These are phyloP conservation scores for Beauveria sp. DNA, from an alignment of 2,329 filamentous ascomycete genomes.

Conservation along the genomic window DNA sequence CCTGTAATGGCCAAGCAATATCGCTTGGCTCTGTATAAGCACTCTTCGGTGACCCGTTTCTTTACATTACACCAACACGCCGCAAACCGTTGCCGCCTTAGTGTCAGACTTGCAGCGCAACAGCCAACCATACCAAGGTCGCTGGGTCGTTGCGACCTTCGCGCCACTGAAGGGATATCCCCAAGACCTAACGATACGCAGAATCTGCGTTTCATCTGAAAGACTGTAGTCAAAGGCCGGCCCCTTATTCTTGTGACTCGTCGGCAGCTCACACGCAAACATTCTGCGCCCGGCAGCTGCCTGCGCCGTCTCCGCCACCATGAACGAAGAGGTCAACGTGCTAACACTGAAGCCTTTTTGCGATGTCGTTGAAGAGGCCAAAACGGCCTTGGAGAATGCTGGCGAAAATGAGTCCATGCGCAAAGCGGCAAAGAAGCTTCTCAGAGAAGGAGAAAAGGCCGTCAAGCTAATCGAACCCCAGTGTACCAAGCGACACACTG, in stretches of 20 bases:
- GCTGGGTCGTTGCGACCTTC: not conserved
- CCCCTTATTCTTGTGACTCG: not conserved
- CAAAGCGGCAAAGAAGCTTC: slow-evolving; percentile 39
- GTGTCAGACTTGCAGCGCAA: not conserved
- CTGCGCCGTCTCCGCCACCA: slow-evolving; percentile 14
- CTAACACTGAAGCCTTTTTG: slow-evolving; percentile 44
- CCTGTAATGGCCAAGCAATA: not conserved
- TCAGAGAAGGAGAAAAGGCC: slow-evolving; percentile 41
- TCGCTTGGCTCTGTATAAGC: not conserved
- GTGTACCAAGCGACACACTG: slow-evolving; percentile 18
- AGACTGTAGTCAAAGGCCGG: not conserved
- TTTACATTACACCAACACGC: not conserved
- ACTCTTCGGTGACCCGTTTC: not conserved
- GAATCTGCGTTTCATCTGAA: not conserved
- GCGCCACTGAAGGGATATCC: not conserved
- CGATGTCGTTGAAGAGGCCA: slow-evolving; percentile 46
- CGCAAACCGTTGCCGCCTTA: not conserved
- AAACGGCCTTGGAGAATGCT: slow-evolving; percentile 38
- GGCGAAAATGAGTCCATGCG: slow-evolving; percentile 37
- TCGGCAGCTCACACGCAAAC: not conserved
- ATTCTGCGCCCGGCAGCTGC: not conserved
- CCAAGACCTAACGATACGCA: not conserved
- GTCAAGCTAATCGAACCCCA: slow-evolving; percentile 29
- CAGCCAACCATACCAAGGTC: not conserved
- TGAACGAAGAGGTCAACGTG: slow-evolving; percentile 32